These are phyloP conservation scores for Amanita fuliginea DNA, from an alignment of 768 basidiomycete genomes.

Conservation along the genomic window DNA sequence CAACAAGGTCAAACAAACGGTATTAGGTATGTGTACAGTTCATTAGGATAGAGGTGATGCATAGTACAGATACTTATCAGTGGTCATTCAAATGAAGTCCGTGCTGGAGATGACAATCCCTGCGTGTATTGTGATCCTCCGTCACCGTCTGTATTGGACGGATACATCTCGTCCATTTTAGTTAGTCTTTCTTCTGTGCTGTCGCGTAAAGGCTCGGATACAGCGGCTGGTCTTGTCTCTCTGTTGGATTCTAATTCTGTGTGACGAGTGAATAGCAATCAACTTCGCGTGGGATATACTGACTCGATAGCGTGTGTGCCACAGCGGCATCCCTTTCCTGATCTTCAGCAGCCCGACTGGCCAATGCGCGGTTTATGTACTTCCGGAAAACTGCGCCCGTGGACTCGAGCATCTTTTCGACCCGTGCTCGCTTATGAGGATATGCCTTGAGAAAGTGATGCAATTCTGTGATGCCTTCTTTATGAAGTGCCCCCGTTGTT, in stretches of 20 bases:
- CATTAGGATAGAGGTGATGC: not conserved
- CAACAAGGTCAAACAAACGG: constrained; percentile 9
- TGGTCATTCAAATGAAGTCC: constrained; percentile 20
- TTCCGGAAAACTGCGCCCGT: constrained; percentile 87
- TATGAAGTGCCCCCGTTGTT: constrained; percentile 81
- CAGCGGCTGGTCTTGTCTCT: constrained; percentile 16
- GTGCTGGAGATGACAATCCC: constrained; percentile 17
- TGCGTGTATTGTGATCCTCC: constrained; percentile 26
- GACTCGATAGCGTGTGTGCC: constrained; percentile 77
- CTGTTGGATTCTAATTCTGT: constrained; percentile 53
- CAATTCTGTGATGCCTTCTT: constrained; percentile 90
- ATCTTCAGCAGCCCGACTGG: constrained; percentile 81
- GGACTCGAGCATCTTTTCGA: constrained; percentile 81
- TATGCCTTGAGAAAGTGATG: constrained; percentile 90
- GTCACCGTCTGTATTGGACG: constrained; percentile 39
- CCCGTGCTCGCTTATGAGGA: constrained; percentile 71
- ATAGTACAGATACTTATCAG: constrained; percentile 9
- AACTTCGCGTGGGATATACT: constrained; percentile 3
- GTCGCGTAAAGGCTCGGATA: constrained; percentile 15
- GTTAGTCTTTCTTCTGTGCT: constrained; percentile 44
- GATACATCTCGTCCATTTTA: constrained; percentile 71
- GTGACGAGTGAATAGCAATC: constrained; percentile 4
- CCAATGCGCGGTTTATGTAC: constrained; percentile 81
- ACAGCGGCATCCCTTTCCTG: constrained; percentile 70
- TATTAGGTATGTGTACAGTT: constrained; percentile 4